These are phyloP conservation scores for Sordariomycetes sp. DNA, from an alignment of 2,329 filamentous ascomycete species.

Conservation along the genomic window DNA sequence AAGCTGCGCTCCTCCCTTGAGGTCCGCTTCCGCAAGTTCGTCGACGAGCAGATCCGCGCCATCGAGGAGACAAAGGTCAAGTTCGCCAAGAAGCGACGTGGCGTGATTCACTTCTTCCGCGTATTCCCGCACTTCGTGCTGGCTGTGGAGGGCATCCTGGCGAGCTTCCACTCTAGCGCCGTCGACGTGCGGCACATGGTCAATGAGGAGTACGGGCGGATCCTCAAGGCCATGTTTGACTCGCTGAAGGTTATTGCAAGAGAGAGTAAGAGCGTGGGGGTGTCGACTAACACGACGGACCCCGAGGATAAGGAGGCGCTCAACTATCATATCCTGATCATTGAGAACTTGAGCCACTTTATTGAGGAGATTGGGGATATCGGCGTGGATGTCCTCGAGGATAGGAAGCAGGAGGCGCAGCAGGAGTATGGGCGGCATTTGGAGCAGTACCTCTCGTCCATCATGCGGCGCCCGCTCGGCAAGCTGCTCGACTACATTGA, in stretches of 20 bases:
- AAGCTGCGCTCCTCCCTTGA: constrained; percentile 66
- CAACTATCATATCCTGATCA: constrained; percentile 93
- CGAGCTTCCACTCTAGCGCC: constrained; percentile 33
- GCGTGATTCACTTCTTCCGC: constrained; percentile 88
- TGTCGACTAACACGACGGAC: constrained; percentile 28
- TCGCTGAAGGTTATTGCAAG: constrained; percentile 86
- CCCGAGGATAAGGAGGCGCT: constrained; percentile 90
- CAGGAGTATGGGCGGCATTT: constrained; percentile 78
- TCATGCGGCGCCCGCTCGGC: constrained; percentile 79
- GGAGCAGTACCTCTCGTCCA: constrained; percentile 71
- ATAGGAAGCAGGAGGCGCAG: constrained; percentile 69
- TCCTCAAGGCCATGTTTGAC: constrained; percentile 95
- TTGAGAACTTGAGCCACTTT: constrained; percentile 99
- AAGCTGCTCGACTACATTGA: constrained; percentile 88
- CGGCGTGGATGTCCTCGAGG: constrained; percentile 61
- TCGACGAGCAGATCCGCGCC: constrained; percentile 87
- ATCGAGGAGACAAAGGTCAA: constrained; percentile 99
- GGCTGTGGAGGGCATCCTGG: constrained; percentile 73
- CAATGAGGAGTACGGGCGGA: constrained; percentile 75
- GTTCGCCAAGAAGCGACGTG: constrained; percentile 86
- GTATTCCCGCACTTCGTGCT: constrained; percentile 81
- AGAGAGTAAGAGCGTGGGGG: constrained; percentile 43
- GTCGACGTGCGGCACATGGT: constrained; percentile 61
- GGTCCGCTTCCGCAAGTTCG: constrained; percentile 70
- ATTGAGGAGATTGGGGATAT: constrained; percentile 71